phyloP scores from a whole-genome alignment of 2,329 filamentous ascomycete genomes.

The Akanthomyces lecanii region DNA sequence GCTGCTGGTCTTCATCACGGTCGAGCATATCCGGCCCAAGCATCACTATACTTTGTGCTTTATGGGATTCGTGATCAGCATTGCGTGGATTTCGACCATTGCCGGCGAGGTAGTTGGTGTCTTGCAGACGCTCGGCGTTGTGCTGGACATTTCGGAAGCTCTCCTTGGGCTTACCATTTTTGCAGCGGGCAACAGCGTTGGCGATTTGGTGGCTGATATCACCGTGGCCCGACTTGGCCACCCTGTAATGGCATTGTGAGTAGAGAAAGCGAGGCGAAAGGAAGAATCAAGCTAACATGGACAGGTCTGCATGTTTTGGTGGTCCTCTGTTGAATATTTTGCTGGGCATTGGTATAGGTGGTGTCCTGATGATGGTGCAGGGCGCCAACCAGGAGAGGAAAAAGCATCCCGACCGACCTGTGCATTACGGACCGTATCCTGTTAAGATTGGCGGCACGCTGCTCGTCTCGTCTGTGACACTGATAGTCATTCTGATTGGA shows the following conservation, averaged over 20 bases:
- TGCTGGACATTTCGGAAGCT: conserved; percentile 89
- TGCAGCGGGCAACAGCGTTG: conserved; percentile 90
- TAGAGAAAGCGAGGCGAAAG: conserved; percentile 20
- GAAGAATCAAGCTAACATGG: neutral
- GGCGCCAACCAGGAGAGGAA: conserved; percentile 61
- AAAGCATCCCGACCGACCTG: conserved; percentile 61
- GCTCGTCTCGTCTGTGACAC: conserved; percentile 76
- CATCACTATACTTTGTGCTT: conserved; percentile 80
- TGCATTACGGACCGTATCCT: conserved; percentile 71
- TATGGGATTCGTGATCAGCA: conserved; percentile 83
- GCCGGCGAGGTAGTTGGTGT: conserved; percentile 94
- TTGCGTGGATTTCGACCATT: conserved; percentile 95
- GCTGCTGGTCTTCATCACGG: conserved; percentile 65
- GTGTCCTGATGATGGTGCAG: conserved; percentile 78
- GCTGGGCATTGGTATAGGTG: conserved; percentile 87
- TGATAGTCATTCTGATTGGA: conserved; percentile 74
- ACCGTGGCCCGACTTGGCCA: conserved; percentile 91
- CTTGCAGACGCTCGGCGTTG: conserved; percentile 86
- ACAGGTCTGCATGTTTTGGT: conserved; percentile 85
- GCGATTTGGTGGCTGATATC: conserved; percentile 90
- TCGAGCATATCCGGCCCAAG: conserved; percentile 60
- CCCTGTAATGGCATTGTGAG: conserved; percentile 85
- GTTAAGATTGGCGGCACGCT: conserved; percentile 82
- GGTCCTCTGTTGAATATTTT: conserved; percentile 97
- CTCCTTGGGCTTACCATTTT: conserved; percentile 94